Evolutionary conservation across 176 grass and related monocot genomes (phyloP).

Genomic region (Phoenix roebelenii): DNA sequence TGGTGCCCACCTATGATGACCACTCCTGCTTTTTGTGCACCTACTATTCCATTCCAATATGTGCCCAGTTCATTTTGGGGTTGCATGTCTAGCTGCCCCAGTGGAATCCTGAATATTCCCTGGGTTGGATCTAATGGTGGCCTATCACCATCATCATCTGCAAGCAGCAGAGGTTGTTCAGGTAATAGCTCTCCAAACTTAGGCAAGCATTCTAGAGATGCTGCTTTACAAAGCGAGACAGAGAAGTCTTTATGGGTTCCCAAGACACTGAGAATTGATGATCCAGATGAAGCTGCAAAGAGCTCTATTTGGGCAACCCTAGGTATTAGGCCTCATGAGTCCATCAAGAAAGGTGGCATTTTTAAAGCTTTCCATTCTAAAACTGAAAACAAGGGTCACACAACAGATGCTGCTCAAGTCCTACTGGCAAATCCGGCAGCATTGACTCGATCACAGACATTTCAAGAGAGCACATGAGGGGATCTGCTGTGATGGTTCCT

Average conservation of each 20-base stretch:
- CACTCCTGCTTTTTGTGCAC: background rate
- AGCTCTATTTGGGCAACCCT: slow-evolving; percentile 17
- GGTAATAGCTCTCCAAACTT: background rate
- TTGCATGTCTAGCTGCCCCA: background rate
- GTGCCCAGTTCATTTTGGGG: background rate
- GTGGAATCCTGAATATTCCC: background rate
- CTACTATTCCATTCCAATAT: background rate
- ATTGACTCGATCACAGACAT: slow-evolving; percentile 1
- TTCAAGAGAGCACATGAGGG: slow-evolving; percentile 13
- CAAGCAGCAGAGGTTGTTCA: background rate
- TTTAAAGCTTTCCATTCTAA: slow-evolving; percentile 3
- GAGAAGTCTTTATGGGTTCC: slow-evolving; percentile 10
- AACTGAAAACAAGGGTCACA: background rate
- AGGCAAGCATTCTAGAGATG: slow-evolving; percentile 15
- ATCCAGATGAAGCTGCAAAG: slow-evolving; percentile 16
- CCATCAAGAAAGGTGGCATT: background rate
- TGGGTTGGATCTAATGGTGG: background rate
- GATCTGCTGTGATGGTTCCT: too few species aligned
- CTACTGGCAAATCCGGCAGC: slow-evolving; percentile 15
- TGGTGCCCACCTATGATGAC: background rate
- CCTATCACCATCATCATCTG: background rate
- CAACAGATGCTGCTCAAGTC: slow-evolving; percentile 7
- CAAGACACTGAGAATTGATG: slow-evolving; percentile 12
- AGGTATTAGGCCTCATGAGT: slow-evolving; percentile 3
- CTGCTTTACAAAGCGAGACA: background rate